Evolutionary conservation across 176 grass and related monocot species (phyloP).

Genomic region (Puya raimondii): DNA sequence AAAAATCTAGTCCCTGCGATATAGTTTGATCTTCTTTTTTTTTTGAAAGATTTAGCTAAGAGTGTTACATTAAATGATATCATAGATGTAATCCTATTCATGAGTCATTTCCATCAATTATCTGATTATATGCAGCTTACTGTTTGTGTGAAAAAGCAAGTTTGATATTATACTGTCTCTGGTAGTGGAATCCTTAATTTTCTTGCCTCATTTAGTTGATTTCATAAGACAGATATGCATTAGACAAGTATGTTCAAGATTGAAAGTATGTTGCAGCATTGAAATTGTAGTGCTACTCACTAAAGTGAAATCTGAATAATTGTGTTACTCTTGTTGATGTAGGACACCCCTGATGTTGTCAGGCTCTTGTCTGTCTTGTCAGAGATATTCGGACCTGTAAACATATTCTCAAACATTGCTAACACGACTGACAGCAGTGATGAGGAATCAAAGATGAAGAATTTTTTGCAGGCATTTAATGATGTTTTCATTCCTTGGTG

Average conservation of each 20-base stretch:
- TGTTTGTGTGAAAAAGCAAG: too few relatives aligned
- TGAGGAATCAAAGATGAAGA: slow-evolving; percentile 32
- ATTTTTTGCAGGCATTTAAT: slow-evolving; percentile 57
- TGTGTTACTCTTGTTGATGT: slow-evolving; percentile 26
- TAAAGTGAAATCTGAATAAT: background rate
- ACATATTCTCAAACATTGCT: slow-evolving; percentile 32
- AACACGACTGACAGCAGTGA: slow-evolving; percentile 7
- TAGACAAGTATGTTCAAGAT: too few relatives aligned
- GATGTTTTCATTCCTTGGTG: slow-evolving; percentile 76
- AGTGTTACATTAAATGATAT: background rate
- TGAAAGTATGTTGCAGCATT: background rate
- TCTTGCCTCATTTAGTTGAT: too few relatives aligned
- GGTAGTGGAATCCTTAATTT: too few relatives aligned
- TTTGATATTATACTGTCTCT: too few relatives aligned
- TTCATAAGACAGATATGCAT: too few relatives aligned
- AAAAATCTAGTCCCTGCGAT: too few relatives aligned
- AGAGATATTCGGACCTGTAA: slow-evolving; percentile 59
- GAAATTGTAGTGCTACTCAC: background rate
- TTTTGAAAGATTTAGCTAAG: background rate
- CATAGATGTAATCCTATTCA: too few relatives aligned
- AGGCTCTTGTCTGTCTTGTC: slow-evolving; percentile 52
- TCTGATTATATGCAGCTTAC: too few relatives aligned
- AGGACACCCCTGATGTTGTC: slow-evolving; percentile 57
- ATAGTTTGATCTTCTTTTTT: background rate
- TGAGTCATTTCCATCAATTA: too few relatives aligned